These are phyloP conservation scores for Tetraselmis striata DNA, from an alignment of 139 green algal species.

Conservation along the genomic window DNA sequence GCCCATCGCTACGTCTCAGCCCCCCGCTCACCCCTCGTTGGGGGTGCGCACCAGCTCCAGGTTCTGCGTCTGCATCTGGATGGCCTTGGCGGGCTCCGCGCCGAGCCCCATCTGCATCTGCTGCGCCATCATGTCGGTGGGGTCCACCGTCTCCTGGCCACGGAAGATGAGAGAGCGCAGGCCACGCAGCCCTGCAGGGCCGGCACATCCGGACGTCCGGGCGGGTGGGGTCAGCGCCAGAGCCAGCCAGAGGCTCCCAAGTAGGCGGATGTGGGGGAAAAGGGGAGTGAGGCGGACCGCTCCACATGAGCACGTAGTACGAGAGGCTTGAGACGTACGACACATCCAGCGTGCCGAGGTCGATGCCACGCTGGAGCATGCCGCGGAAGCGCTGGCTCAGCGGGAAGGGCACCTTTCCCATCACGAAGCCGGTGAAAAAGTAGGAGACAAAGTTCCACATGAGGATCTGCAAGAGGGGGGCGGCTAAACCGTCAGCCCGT, in stretches of 20 bases:
- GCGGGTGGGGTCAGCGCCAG: background rate
- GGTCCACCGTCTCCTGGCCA: conserved; percentile 2
- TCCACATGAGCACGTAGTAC: conserved; percentile 81
- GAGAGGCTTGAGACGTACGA: conserved; percentile 87
- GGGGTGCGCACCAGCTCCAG: background rate
- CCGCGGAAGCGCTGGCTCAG: conserved; percentile 77
- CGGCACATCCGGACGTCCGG: too few species aligned
- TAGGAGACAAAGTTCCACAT: conserved; percentile 32
- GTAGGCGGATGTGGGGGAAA: conserved; percentile 71
- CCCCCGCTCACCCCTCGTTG: too few species aligned
- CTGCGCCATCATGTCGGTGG: background rate
- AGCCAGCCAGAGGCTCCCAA: conserved; percentile 1
- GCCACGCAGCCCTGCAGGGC: background rate
- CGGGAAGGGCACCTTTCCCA: conserved; percentile 82
- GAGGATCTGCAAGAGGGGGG: conserved; percentile 7
- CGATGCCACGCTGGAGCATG: conserved; percentile 88
- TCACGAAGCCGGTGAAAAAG: conserved; percentile 83
- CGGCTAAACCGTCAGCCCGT: background rate
- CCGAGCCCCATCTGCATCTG: background rate
- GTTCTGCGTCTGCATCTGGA: background rate
- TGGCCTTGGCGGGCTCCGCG: background rate
- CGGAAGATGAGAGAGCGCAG: background rate
- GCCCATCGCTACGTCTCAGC: too few species aligned
- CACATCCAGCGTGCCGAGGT: conserved; percentile 77
- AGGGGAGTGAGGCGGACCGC: conserved; percentile 27